Base-by-base conservation (phyloP, 495 filamentous ascomycete genomes). In the Annulohypoxylon moriforme region DNA sequence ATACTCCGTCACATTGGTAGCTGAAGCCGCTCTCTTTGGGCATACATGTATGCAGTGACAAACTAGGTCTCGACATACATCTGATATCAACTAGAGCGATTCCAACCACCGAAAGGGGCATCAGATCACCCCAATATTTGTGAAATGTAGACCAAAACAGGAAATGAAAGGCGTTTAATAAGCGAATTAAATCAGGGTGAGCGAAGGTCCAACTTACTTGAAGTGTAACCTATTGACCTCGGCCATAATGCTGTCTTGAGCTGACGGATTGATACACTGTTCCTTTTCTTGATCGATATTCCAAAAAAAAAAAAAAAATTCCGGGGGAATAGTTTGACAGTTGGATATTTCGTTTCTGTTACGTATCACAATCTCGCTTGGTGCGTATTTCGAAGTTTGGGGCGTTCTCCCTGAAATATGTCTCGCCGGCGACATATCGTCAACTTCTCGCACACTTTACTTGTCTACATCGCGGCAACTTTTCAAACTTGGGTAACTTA, bases 191-290 rank as follows among this genome's bases (percentile, higher is more conserved):
- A 65, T 42, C 24, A 13, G 33, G 40, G 47, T 2, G 16, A 29
- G 58, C 20, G 42, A 36, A 31, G 56, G 13, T 57, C 20, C 25
- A 55, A 74, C 81, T 75, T 64, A 83, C 82, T 84, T 80, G 75
- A 84, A 84, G 60, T 76, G 80, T n/a, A 72, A 77, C 76, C 79
- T 79, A 68, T 84, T 84, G n/a, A 76, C 66, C 10, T 76, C 75
- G 16, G 78, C 69, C 49, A 78, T 73, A 8, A 29, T 53, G 50
- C 31, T 60, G 50, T 62, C 70, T 47, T 49, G 46, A 24, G 18
- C 34, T 47, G 25, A 27, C 40, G 40, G 4, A 25, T 34, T 38
- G 10, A 10, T 16, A 18, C 9, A 16, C 25, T 42, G 18, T 40
- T 16, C 27, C 6, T 52, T 52, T 2, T 25, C 4, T 18, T 7